Base-by-base conservation (phyloP, 2,329 filamentous ascomycete genomes). In the Diaporthe helianthi region DNA sequence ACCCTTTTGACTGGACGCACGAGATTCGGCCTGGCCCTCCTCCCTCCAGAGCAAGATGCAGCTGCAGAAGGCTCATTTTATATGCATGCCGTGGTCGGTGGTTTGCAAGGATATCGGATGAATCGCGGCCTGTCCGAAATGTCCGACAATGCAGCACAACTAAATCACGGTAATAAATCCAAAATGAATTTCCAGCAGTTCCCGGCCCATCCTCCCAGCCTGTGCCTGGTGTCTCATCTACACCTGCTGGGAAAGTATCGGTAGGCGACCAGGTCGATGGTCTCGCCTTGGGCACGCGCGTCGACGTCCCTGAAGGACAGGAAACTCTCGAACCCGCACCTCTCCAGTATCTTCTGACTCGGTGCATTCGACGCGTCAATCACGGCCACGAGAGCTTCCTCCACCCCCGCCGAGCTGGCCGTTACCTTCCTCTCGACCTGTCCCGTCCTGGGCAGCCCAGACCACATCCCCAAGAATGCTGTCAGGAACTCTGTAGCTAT, bases 301-400 rank as follows among this genome's bases (percentile, higher is more conserved):
- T 80, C 76, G 13, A 69, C 65, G 60, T 80, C 76, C 7, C 72
- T 68, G 41, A 38, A 64, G 79, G 76, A 4, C 72, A 67, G 58
- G 52, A 82, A 81, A 46, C 82, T 74, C 73, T 79, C 78, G 72
- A 91, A 89, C 1, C 89, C 88, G 17, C 75, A 78, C 75, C 90
- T 91, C 58, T 76, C 73, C 67, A 92, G 72, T 9, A 92, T 85
- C 3, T 81, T 81, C 69, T 84, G 83, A 73, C 89, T 92, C 4
- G 79, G 80, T 9, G 70, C 67, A 73, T 92, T 90, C 15, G 76
- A 75, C 0, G 76, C 76, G 46, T 85, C 81, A 12, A 86, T 85
- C 8, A 86, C 76, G 1, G 85, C 86, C 22, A 79, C 74, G 52
- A 88, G 71, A 6, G 36, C 36, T 17, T 38, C 36, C 55, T 78